phyloP scores from a whole-genome alignment of 768 basidiomycete genomes.

The Pulveroboletus sp. region DNA sequence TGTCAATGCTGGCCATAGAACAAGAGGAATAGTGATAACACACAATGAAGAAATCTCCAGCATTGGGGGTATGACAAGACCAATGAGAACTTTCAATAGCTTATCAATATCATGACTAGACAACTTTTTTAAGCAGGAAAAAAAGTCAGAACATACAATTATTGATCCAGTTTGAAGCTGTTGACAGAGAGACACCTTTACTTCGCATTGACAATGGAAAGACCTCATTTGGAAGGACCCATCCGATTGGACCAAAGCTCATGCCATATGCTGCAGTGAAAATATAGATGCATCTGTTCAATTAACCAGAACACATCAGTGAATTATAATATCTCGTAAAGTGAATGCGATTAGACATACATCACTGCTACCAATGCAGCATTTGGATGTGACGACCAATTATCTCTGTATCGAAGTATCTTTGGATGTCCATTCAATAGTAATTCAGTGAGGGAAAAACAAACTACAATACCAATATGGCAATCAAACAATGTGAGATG shows the following conservation, averaged over 20 bases:
- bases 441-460: background rate
- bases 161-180: slow-evolving; percentile 83
- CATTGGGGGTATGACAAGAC: slow-evolving; percentile 64
- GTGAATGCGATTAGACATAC: slow-evolving; percentile 35
- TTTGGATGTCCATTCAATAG: slow-evolving; percentile 16
- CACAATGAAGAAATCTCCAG: slow-evolving; percentile 59
- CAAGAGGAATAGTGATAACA: slow-evolving; percentile 9
- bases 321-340: background rate
- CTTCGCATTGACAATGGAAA: slow-evolving; percentile 76
- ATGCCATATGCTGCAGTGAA: slow-evolving; percentile 78
- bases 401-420: slow-evolving; percentile 45
- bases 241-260: slow-evolving; percentile 75
- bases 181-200: slow-evolving; percentile 78
- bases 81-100: slow-evolving; percentile 56
- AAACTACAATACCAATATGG: slow-evolving; percentile 46
- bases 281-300: slow-evolving; percentile 54
- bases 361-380: slow-evolving; percentile 69
- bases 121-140: background rate
- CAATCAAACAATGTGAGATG: slow-evolving; percentile 58
- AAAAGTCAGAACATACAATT: slow-evolving; percentile 48
- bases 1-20: background rate
- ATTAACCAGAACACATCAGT: background rate
- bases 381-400: slow-evolving; percentile 54
- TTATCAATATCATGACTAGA: slow-evolving; percentile 2
- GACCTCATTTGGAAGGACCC: slow-evolving; percentile 82